Percentiles rank a stretch among this genome's conserved stretches.
These are phyloP conservation scores for Astragalus membranaceus DNA, from an alignment of 306 rosid species.

Conservation along the genomic window DNA sequence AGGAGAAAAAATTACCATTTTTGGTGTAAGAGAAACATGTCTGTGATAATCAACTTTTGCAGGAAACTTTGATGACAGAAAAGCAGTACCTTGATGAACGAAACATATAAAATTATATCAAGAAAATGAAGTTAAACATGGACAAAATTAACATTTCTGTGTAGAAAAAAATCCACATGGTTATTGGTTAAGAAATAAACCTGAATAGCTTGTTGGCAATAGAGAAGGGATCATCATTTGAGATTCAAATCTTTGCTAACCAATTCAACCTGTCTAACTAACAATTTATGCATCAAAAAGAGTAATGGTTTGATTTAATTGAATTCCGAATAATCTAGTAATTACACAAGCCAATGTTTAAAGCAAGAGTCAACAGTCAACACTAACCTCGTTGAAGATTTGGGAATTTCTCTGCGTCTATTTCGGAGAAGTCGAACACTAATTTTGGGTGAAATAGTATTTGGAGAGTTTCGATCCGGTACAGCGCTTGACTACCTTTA, in stretches of 20 bases:
- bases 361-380: too few species aligned
- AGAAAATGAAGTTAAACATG: slow-evolving; percentile 2
- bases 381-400: too few species aligned
- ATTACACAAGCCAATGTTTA: too few species aligned
- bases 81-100: slow-evolving; percentile 28
- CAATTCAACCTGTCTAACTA: slow-evolving; percentile 3
- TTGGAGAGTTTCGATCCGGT: too few species aligned
- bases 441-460: too few species aligned
- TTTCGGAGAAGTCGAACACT: too few species aligned
- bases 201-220: slow-evolving; percentile 32
- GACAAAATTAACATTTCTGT: background rate
- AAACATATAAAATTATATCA: slow-evolving; percentile 28
- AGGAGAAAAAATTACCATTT: slow-evolving; percentile 19
- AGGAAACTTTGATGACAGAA: slow-evolving; percentile 27
- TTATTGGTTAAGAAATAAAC: slow-evolving; percentile 9
- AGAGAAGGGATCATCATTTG: slow-evolving; percentile 38
- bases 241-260: slow-evolving; percentile 11
- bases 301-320: too few species aligned
- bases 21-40: slow-evolving; percentile 21
- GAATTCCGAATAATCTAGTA: too few species aligned
- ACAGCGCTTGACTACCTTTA: too few species aligned
- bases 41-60: slow-evolving; percentile 18
- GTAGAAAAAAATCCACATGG: background rate
- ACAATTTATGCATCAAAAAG: too few species aligned
- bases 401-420: too few species aligned